phyloP scores from a whole-genome alignment of 2,329 filamentous ascomycete species.

The Xylaria digitata region DNA sequence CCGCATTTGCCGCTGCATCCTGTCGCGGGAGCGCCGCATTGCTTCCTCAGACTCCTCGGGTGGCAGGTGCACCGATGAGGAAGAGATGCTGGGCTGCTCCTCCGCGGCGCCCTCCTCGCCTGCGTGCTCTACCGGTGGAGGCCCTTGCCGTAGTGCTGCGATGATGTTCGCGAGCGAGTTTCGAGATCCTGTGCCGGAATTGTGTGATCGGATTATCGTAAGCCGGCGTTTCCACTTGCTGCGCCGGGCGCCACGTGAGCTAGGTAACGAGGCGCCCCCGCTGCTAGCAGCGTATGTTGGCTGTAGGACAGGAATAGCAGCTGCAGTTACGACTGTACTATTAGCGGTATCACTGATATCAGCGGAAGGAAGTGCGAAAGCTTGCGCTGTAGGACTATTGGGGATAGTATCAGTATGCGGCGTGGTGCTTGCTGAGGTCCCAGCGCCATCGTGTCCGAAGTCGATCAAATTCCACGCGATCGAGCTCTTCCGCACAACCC shows the following conservation, averaged over 20 bases:
- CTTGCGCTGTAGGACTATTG: slow-evolving; percentile 31
- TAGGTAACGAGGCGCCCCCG: background rate
- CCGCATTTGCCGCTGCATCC: slow-evolving; percentile 74
- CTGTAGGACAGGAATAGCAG: slow-evolving; percentile 23
- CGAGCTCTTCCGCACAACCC: slow-evolving; percentile 31
- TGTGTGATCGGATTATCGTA: background rate
- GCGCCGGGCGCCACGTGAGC: background rate
- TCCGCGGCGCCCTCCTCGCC: background rate
- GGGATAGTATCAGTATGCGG: slow-evolving; percentile 18
- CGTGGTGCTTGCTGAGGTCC: slow-evolving; percentile 14
- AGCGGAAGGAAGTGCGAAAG: slow-evolving; percentile 2
- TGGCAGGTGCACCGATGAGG: slow-evolving; percentile 38
- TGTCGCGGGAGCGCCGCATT: slow-evolving; percentile 58
- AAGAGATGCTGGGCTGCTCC: slow-evolving; percentile 13
- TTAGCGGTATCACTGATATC: background rate
- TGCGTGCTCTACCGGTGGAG: background rate
- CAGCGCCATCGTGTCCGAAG: slow-evolving; percentile 35
- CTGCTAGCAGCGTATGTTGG: background rate
- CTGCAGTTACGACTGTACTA: background rate
- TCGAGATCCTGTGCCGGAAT: background rate
- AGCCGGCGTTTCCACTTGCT: slow-evolving; percentile 12
- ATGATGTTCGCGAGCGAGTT: slow-evolving; percentile 38
- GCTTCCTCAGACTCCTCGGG: slow-evolving; percentile 48
- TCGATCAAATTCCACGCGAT: slow-evolving; percentile 46
- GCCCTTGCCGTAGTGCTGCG: slow-evolving; percentile 30